Percentiles rank a stretch among this genome's conserved stretches.
phyloP scores from a whole-genome alignment of 257 asterid genomes.

The Solanum corneliomulleri region DNA sequence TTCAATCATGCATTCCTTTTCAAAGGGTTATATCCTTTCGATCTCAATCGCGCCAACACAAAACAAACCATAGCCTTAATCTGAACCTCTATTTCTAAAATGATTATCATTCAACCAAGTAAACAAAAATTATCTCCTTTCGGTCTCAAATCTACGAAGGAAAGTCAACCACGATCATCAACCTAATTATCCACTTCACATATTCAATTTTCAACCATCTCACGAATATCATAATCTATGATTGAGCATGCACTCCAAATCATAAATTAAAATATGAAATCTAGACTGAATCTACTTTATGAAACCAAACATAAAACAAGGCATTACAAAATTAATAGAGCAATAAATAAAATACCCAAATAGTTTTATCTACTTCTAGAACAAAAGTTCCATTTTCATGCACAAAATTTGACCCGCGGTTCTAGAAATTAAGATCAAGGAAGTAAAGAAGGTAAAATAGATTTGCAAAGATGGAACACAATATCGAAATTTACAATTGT shows the following conservation, averaged over 20 bases:
- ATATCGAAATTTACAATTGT: no score
- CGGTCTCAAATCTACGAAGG: no score
- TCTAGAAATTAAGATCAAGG: neutral
- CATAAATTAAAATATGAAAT: neutral
- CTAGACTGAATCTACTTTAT: neutral
- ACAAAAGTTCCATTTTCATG: neutral
- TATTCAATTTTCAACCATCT: neutral
- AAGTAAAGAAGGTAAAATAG: neutral
- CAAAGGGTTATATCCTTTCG: no score
- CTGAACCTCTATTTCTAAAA: no score
- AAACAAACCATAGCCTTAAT: no score
- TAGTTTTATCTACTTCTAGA: neutral
- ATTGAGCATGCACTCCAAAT: neutral
- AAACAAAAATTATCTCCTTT: no score
- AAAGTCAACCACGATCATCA: neutral
- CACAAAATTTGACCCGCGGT: neutral
- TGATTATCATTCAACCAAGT: no score
- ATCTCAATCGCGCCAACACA: no score
- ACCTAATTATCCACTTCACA: neutral
- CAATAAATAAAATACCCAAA: no score
- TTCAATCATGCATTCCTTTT: no score
- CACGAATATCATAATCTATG: no score
- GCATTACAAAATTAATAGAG: neutral
- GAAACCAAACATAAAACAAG: neutral
- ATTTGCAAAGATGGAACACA: neutral